A percentile compares a stretch with the other conserved stretches of the same genome.
phyloP scores from a whole-genome alignment of 2,329 filamentous ascomycete genomes.

The Botrytis byssoidea region DNA sequence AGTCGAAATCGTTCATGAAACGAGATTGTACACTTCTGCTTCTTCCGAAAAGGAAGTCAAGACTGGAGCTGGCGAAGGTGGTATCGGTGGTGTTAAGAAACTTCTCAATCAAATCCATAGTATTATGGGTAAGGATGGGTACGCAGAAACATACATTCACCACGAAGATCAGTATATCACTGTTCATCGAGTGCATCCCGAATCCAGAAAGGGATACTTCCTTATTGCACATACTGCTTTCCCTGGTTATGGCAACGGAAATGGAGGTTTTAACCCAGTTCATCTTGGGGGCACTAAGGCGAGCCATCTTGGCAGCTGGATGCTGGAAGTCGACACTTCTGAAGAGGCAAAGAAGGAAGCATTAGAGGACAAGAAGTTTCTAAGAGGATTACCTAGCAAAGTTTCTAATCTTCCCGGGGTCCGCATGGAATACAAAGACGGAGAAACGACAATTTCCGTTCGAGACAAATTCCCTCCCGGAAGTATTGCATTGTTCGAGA shows the following conservation, averaged over 20 bases:
- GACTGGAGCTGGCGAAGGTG: slow-evolving; percentile 69
- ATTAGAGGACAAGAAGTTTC: slow-evolving; percentile 64
- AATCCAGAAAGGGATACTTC: slow-evolving; percentile 90
- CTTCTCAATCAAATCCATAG: slow-evolving; percentile 92
- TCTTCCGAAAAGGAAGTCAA: slow-evolving; percentile 66
- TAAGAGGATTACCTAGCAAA: slow-evolving; percentile 81
- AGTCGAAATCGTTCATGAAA: slow-evolving; percentile 92
- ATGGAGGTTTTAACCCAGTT: slow-evolving; percentile 76
- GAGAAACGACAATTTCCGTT: slow-evolving; percentile 76
- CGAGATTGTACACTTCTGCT: slow-evolving; percentile 73
- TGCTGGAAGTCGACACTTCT: slow-evolving; percentile 80
- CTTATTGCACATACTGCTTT: slow-evolving; percentile 95
- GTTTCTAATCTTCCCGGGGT: slow-evolving; percentile 74
- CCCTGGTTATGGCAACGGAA: slow-evolving; percentile 82
- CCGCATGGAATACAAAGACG: slow-evolving; percentile 66
- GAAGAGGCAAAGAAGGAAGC: slow-evolving; percentile 65
- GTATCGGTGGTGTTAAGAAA: slow-evolving; percentile 89
- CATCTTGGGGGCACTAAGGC: slow-evolving; percentile 81
- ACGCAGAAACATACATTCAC: slow-evolving; percentile 93
- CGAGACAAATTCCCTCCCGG: slow-evolving; percentile 85
- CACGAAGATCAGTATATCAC: slow-evolving; percentile 96
- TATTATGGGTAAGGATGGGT: slow-evolving; percentile 91
- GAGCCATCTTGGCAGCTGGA: slow-evolving; percentile 86
- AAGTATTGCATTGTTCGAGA: slow-evolving; percentile 93
- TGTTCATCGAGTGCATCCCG: slow-evolving; percentile 89